Evolutionary conservation across 2,329 filamentous ascomycete species (phyloP).

Genomic region (Colletotrichum tofieldiae): DNA sequence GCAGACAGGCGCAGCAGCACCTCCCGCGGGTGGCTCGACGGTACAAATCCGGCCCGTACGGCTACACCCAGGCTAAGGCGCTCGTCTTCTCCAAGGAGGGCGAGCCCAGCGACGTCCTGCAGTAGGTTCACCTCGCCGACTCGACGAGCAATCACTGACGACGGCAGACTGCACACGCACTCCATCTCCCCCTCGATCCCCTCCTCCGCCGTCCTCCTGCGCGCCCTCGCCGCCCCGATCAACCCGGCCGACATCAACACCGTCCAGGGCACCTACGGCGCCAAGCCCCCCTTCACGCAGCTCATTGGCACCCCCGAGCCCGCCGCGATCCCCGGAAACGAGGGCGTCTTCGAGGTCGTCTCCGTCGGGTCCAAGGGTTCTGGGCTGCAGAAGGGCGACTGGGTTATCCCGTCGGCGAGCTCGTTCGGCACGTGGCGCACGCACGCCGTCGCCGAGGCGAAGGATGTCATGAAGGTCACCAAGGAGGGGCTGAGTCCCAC

Average conservation of each 20-base stretch:
- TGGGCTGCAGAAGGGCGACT: slow-evolving; percentile 81
- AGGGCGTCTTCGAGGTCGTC: slow-evolving; percentile 93
- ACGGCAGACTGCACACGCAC: slow-evolving; percentile 76
- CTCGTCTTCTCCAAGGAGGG: slow-evolving; percentile 83
- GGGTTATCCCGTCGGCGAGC: slow-evolving; percentile 89
- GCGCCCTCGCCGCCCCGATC: slow-evolving; percentile 91
- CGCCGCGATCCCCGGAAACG: slow-evolving; percentile 87
- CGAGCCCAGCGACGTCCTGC: slow-evolving; percentile 80
- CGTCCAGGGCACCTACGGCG: slow-evolving; percentile 96
- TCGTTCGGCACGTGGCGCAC: slow-evolving; percentile 96
- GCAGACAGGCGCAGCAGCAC: slow-evolving; percentile 4
- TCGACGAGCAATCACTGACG: background rate
- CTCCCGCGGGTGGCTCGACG: slow-evolving; percentile 52
- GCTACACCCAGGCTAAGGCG: slow-evolving; percentile 89
- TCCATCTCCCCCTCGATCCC: slow-evolving; percentile 84
- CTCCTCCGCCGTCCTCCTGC: slow-evolving; percentile 77
- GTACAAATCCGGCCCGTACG: slow-evolving; percentile 76
- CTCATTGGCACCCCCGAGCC: slow-evolving; percentile 83
- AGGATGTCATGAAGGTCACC: slow-evolving; percentile 78
- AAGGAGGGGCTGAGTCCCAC: slow-evolving; percentile 79
- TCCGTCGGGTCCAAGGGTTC: slow-evolving; percentile 72
- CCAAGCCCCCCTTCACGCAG: slow-evolving; percentile 83
- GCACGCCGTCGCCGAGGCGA: slow-evolving; percentile 78
- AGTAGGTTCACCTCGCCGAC: slow-evolving; percentile 57
- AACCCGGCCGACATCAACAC: slow-evolving; percentile 99